phyloP scores from a whole-genome alignment of 768 basidiomycete genomes.

The Auricularia cornea region DNA sequence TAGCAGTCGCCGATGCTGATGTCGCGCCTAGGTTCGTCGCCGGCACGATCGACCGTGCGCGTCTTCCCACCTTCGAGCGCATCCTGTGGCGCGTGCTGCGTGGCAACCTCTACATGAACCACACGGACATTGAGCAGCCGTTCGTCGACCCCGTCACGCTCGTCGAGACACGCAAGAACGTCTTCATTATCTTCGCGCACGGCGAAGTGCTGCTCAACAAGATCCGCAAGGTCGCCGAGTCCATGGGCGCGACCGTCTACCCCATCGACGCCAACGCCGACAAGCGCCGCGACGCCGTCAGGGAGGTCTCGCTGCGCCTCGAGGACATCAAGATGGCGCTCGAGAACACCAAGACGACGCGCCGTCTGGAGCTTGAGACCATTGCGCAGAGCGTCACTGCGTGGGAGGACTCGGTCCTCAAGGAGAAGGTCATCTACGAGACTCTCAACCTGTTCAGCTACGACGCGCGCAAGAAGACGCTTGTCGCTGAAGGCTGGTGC shows the following conservation, averaged over 20 bases:
- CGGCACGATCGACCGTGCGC: conserved; percentile 89
- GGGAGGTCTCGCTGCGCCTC: conserved; percentile 78
- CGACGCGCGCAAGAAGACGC: conserved; percentile 85
- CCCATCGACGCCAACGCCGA: conserved; percentile 93
- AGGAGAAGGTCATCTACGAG: conserved; percentile 95
- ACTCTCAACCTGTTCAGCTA: conserved; percentile 94
- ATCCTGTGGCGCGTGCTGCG: conserved; percentile 97
- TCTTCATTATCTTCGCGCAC: conserved; percentile 99
- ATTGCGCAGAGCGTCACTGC: conserved; percentile 78
- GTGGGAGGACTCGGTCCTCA: conserved; percentile 90
- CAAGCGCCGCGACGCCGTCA: conserved; percentile 82
- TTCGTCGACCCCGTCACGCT: conserved; percentile 84
- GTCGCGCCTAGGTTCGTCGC: conserved; percentile 72
- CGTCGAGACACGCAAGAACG: conserved; percentile 87
- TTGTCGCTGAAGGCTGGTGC: conserved; percentile 97
- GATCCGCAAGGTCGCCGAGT: conserved; percentile 96
- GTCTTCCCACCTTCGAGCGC: conserved; percentile 90
- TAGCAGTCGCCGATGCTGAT: conserved; percentile 1
- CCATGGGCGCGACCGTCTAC: conserved; percentile 97
- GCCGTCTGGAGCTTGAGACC: conserved; percentile 72
- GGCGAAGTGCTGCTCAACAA: conserved; percentile 87
- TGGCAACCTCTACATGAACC: conserved; percentile 98
- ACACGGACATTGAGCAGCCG: conserved; percentile 87
- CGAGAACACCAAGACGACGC: conserved; percentile 78
- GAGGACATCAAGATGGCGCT: conserved; percentile 87